These are phyloP conservation scores for Cordyceps cicadae DNA, from an alignment of 2,329 filamentous ascomycete species.

Conservation along the genomic window DNA sequence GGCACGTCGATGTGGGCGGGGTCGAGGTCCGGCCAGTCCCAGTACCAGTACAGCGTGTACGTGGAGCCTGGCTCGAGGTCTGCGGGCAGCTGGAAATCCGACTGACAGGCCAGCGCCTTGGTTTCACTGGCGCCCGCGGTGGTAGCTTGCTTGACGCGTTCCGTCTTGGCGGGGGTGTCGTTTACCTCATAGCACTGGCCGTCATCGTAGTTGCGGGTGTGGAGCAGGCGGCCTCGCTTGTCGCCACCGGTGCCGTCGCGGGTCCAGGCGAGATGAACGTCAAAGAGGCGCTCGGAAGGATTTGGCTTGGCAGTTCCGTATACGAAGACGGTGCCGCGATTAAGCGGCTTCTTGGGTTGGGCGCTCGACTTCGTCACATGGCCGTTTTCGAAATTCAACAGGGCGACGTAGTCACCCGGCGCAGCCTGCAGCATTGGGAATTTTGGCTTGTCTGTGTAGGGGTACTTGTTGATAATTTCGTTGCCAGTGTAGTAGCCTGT, in stretches of 20 bases:
- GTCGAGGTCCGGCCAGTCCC: constrained; percentile 74
- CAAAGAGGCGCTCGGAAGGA: constrained; percentile 38
- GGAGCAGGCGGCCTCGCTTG: constrained; percentile 64
- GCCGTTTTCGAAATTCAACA: constrained; percentile 67
- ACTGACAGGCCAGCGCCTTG: constrained; percentile 68
- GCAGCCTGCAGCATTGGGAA: constrained; percentile 55
- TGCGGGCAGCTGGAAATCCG: constrained; percentile 65
- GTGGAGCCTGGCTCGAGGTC: constrained; percentile 53
- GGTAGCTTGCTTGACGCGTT: constrained; percentile 50
- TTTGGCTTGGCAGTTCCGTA: constrained; percentile 61
- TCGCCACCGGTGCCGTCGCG: constrained; percentile 73
- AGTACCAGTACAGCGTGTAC: constrained; percentile 90
- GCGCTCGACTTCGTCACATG: constrained; percentile 57
- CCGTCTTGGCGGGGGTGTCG: constrained; percentile 43
- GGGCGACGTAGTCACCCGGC: constrained; percentile 55
- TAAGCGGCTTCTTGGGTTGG: constrained; percentile 50
- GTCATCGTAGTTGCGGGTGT: constrained; percentile 78
- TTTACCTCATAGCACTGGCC: constrained; percentile 82
- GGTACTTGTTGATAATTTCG: constrained; percentile 40
- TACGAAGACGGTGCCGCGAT: constrained; percentile 64
- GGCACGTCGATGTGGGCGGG: constrained; percentile 31
- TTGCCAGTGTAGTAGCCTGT: constrained; percentile 44
- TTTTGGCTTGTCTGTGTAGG: constrained; percentile 30
- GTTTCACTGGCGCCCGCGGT: constrained; percentile 45
- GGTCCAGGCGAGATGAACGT: constrained; percentile 75